Base-by-base conservation (phyloP, 169 alveolate species). In the Eimeria tenella region DNA sequence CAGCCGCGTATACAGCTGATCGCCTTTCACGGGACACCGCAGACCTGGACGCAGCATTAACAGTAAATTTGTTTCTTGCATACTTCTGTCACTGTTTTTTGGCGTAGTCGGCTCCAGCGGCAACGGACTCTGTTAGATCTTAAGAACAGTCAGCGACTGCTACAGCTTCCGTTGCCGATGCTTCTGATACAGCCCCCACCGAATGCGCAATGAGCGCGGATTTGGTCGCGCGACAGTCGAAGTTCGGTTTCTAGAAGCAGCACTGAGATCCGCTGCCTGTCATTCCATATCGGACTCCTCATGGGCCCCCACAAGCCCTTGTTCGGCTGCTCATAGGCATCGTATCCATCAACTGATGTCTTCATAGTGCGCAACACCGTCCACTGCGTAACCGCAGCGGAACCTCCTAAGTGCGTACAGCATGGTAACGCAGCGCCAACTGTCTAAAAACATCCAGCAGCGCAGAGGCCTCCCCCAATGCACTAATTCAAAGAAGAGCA, bases 191-290 rank as follows among this genome's bases (percentile, higher is more conserved):
- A 49, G 55, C 23, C 9, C 90, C n/a, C 25, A 82, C 90, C 74
- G 31, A 82, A 82, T 8, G 90, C 73, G 74, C 90, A 82, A 74
- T 82, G 90, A 5, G 90, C 73, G 21, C 90, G 75, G 23, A 82
- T 56, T 56, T 82, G 90, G 49, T 82, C 56, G 58, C 42, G 74
- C 7, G 11, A 15, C 10, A 53, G 23, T 13, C 23, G 55, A 13
- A 82, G 56, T 23, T 42, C 75, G 42, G 90, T 23, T 25, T 82
- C 90, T 58, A 82, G 63, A 42, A 82, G 56, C 5, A 82, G 73
- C 53, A 82, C 25, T 31, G 74, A 82, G 11, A 82, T 23, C n/a
- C 90, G 11, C 19, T 25, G 90, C 15, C 55, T 25, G 74, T 50
- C 52, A 4, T 25, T 19, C 31, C 31, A 58, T 19, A 11, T 58